phyloP scores from a whole-genome alignment of 73 alveolate species.

The Stentor coeruleus region DNA sequence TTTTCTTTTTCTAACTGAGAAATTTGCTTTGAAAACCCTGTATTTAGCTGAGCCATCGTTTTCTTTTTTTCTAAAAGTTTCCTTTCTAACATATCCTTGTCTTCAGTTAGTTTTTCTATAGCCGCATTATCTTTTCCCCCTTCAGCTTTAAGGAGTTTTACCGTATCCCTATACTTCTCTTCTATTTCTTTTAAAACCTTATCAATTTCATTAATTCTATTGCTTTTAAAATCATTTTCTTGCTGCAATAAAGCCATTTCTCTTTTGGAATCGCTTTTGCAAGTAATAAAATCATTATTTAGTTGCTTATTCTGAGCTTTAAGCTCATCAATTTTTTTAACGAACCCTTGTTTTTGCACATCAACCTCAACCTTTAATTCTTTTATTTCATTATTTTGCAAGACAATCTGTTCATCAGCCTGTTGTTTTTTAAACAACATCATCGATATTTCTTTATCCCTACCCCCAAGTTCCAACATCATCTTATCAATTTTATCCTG shows the following conservation, averaged over 20 bases:
- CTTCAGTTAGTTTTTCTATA: background rate
- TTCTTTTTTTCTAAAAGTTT: background rate
- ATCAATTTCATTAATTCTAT: background rate
- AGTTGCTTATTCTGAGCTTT: background rate
- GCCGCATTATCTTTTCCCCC: slow-evolving; percentile 9
- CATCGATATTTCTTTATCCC: slow-evolving; percentile 64
- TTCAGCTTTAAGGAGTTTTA: slow-evolving; percentile 18
- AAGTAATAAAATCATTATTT: background rate
- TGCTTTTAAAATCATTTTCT: slow-evolving; percentile 19
- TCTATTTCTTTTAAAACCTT: background rate
- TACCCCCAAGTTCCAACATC: slow-evolving; percentile 44
- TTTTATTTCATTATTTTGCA: slow-evolving; percentile 84
- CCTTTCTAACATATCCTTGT: background rate
- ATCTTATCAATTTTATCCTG: slow-evolving; percentile 61
- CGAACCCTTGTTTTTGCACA: background rate
- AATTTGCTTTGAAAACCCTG: background rate
- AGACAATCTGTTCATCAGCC: slow-evolving; percentile 60
- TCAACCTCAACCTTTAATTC: slow-evolving; percentile 55
- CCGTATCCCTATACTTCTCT: slow-evolving; percentile 12
- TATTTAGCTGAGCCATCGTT: background rate
- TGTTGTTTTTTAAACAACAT: slow-evolving; percentile 63
- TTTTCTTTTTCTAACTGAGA: slow-evolving; percentile 14
- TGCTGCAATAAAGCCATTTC: slow-evolving; percentile 9
- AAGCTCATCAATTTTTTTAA: background rate
- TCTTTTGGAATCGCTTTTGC: slow-evolving; percentile 16